These are phyloP conservation scores for Sugiyamaella floridensis DNA, from an alignment of 805 yeast genomes.

Conservation along the genomic window DNA sequence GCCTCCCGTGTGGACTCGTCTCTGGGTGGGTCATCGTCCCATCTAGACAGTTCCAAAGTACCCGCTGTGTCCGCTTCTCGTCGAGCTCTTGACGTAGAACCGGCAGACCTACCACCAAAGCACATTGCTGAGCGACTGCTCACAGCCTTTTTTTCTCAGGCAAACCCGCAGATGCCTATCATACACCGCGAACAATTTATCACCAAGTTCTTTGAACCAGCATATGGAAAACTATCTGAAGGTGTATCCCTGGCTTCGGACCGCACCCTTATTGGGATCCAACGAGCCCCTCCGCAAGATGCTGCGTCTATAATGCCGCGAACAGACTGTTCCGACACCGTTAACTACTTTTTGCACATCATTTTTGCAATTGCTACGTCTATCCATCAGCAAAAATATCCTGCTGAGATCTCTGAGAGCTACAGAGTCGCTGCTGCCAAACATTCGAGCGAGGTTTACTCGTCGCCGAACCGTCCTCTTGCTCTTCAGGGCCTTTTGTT, in stretches of 20 bases:
- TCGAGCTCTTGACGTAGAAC: constrained; percentile 18
- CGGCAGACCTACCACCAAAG: constrained; percentile 62
- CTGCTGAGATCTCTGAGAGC: constrained; percentile 58
- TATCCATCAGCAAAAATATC: constrained; percentile 61
- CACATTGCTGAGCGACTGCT: constrained; percentile 60
- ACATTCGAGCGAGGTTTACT: constrained; percentile 50
- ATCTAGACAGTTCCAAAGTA: constrained; percentile 16
- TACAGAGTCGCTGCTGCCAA: constrained; percentile 60
- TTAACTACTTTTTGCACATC: constrained; percentile 62
- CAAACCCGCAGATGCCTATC: constrained; percentile 78
- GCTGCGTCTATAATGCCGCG: neutral
- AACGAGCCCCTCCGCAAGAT: neutral
- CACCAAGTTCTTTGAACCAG: constrained; percentile 59
- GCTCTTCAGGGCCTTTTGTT: constrained; percentile 65
- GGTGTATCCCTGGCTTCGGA: constrained; percentile 43
- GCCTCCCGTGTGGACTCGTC: neutral
- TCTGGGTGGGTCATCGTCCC: constrained; percentile 20
- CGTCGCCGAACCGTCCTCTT: constrained; percentile 57
- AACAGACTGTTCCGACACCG: constrained; percentile 12
- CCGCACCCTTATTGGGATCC: constrained; percentile 12
- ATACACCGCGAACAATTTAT: constrained; percentile 76
- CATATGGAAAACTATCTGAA: constrained; percentile 62
- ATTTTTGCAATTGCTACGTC: constrained; percentile 78
- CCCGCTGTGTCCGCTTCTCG: constrained; percentile 12
- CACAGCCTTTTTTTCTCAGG: constrained; percentile 62